phyloP scores from a whole-genome alignment of 305 asterid genomes.

The Fraxinus nigra region DNA sequence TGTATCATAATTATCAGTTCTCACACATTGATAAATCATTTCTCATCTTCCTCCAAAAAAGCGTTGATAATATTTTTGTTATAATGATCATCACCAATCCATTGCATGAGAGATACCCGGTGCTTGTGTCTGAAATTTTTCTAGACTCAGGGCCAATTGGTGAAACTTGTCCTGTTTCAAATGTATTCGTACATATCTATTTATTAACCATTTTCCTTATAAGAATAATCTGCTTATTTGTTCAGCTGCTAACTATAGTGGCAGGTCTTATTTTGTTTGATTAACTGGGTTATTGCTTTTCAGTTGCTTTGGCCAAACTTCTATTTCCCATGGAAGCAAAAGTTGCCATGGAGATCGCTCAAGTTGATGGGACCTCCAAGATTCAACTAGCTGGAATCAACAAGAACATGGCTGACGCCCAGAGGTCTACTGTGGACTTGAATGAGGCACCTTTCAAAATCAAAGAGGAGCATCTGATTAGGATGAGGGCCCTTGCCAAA shows the following conservation, averaged over 20 bases:
- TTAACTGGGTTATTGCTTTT: constrained; percentile 30
- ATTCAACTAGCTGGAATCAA: constrained; percentile 40
- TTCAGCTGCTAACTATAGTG: neutral
- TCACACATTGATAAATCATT: neutral
- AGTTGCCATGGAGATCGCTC: constrained; percentile 97
- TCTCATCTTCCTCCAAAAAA: neutral
- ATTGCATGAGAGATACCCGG: neutral
- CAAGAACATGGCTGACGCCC: constrained; percentile 39
- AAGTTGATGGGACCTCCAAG: constrained; percentile 77
- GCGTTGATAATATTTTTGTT: neutral
- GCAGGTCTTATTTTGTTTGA: neutral
- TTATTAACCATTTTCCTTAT: neutral
- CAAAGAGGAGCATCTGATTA: constrained; percentile 76
- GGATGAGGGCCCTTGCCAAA: constrained; percentile 91
- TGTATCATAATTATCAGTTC: neutral
- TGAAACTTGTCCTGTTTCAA: neutral
- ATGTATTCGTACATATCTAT: neutral
- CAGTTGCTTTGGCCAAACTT: constrained; percentile 85
- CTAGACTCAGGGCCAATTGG: neutral
- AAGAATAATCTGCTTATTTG: neutral
- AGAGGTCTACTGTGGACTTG: constrained; percentile 70
- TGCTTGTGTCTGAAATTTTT: neutral
- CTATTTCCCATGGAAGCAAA: constrained; percentile 87
- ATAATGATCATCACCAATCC: neutral
- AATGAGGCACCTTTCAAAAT: constrained; percentile 88